Base-by-base conservation (phyloP, 2,329 filamentous ascomycete species). In the Penicillium sclerotiorum region DNA sequence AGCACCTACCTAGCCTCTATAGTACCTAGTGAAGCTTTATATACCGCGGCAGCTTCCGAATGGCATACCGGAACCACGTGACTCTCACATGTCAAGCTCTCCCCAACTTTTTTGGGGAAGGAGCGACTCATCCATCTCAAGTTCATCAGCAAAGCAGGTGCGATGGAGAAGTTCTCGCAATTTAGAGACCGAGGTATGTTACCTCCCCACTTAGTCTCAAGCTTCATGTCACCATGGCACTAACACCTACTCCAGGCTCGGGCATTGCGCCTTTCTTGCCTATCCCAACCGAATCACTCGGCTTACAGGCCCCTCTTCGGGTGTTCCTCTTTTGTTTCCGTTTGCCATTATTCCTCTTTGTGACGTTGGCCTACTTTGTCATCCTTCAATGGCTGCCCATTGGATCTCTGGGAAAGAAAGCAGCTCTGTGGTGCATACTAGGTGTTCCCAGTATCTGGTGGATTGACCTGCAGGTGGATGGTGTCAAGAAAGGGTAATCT, bases 401-500 rank as follows among this genome's bases (percentile, higher is more conserved):
- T 8, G 84, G 84, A 1, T 80, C 80, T 8, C 65, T 85, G 27
- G 74, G 85, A 36, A 90, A 90, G 65, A 97, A 97, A 74, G 84
- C 89, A 11, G 84, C 90, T 41, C 76, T 97, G 45, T 97, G 94
- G 93, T 82, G 85, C 53, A 82, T 97, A 58, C 82, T 99, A 60
- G 88, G 85, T 30, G 88, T 95, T 51, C 90, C 92, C 0, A 93
- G 94, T 22, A 89, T 99, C 50, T 97, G 92, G 91, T 97, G 93
- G 93, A 87, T 96, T 49, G 94, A 99, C 72, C 78, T 99, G n/a
- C 93, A 96, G 71, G 90, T 99, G 58, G 94, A 99, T 69, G 93
- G 93, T 50, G 94, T 99, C 46, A 92, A 90, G 73, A 89, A 91
- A 74, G 94, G 94, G 75, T 92, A 70, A 48, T 77, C 66, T 8